Evolutionary conservation across 768 basidiomycete species (phyloP).

Genomic region (Gautieria morchelliformis): DNA sequence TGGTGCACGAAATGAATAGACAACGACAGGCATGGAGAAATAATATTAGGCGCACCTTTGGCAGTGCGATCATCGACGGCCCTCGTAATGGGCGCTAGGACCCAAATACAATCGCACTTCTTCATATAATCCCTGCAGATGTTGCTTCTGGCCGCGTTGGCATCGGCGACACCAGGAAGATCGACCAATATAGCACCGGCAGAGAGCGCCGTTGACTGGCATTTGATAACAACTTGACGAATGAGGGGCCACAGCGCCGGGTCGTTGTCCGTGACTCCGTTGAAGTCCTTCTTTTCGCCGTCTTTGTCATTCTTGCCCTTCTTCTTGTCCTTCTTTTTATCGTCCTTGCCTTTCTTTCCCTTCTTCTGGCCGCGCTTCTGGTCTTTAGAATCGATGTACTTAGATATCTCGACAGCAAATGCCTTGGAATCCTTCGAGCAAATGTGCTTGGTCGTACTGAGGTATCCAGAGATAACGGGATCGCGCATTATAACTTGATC

Average conservation of each 20-base stretch:
- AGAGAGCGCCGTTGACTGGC: slow-evolving; percentile 38
- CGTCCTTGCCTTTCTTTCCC: slow-evolving; percentile 22
- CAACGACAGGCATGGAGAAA: not conserved
- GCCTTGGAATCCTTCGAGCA: slow-evolving; percentile 37
- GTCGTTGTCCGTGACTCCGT: slow-evolving; percentile 17
- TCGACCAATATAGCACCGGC: slow-evolving; percentile 59
- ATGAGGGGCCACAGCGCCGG: slow-evolving; percentile 57
- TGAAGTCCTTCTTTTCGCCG: slow-evolving; percentile 15
- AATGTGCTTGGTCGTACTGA: slow-evolving; percentile 48
- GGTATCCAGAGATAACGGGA: slow-evolving; percentile 31
- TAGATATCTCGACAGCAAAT: slow-evolving; percentile 47
- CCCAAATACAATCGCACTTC: slow-evolving; percentile 54
- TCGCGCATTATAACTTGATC: slow-evolving; percentile 44
- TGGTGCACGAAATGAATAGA: not conserved
- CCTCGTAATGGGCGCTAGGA: slow-evolving; percentile 53
- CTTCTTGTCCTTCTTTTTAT: slow-evolving; percentile 18
- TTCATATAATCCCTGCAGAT: slow-evolving; percentile 64
- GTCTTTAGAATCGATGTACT: slow-evolving; percentile 59
- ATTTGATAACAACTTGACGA: slow-evolving; percentile 51
- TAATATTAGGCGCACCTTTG: slow-evolving; percentile 27
- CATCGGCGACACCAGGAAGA: slow-evolving; percentile 57
- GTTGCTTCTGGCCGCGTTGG: slow-evolving; percentile 52
- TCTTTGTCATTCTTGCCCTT: slow-evolving; percentile 18
- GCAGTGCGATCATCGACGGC: slow-evolving; percentile 61
- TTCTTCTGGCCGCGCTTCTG: slow-evolving; percentile 39